Evolutionary conservation across 2,329 filamentous ascomycete genomes (phyloP).

Genomic region (Pseudogymnoascus sp.): DNA sequence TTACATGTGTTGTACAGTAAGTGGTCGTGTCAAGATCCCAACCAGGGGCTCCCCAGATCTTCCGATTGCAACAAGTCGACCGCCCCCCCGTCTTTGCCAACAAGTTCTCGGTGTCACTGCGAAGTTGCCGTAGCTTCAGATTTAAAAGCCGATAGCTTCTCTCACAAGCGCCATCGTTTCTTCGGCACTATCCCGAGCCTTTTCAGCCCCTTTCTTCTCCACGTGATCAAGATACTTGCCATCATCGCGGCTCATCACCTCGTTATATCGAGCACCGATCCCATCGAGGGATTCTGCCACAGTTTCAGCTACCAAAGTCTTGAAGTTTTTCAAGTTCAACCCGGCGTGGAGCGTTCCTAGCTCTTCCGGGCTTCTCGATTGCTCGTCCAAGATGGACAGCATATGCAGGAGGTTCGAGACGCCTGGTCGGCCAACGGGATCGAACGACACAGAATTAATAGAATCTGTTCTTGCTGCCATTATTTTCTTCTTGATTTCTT

Average conservation of each 20-base stretch:
- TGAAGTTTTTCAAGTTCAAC: conserved; percentile 50
- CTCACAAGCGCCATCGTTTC: conserved; percentile 39
- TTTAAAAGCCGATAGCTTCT: conserved; percentile 33
- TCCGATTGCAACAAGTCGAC: not conserved
- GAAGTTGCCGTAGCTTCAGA: not conserved
- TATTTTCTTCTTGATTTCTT: conserved; percentile 62
- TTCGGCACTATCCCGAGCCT: conserved; percentile 54
- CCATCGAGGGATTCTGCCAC: conserved; percentile 45
- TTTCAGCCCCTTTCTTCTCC: conserved; percentile 48
- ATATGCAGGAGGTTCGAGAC: conserved; percentile 83
- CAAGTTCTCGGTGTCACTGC: not conserved
- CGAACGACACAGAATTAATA: conserved; percentile 58
- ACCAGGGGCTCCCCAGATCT: not conserved
- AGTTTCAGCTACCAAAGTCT: conserved; percentile 52
- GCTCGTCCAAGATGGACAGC: conserved; percentile 57
- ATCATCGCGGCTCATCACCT: conserved; percentile 40
- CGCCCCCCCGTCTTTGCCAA: not conserved
- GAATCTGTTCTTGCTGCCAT: conserved; percentile 71
- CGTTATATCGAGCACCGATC: conserved; percentile 49
- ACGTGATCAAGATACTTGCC: conserved; percentile 48
- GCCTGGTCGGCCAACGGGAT: conserved; percentile 62
- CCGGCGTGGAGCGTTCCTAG: conserved; percentile 34
- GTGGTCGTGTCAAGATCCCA: not conserved
- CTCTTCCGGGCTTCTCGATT: conserved; percentile 32
- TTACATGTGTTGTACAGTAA: conserved; percentile 2